phyloP scores from a whole-genome alignment of 2,329 filamentous ascomycete genomes.

The Mariannaea sp. region DNA sequence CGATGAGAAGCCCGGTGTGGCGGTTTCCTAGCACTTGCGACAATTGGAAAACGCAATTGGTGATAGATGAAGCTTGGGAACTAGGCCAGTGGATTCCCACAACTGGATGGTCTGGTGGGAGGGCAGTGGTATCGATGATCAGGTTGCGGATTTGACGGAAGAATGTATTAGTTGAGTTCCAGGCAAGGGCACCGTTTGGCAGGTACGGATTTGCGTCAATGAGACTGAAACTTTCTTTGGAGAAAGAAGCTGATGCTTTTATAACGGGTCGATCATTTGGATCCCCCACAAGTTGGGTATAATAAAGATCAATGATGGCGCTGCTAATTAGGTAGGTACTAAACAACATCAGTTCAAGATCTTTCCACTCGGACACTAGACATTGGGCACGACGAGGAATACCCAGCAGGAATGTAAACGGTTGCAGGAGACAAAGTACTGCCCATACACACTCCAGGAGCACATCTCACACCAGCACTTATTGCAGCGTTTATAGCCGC shows the following conservation, averaged over 20 bases:
- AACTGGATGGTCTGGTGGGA: constrained; percentile 51
- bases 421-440: constrained; percentile 45
- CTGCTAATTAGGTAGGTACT: constrained; percentile 71
- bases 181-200: constrained; percentile 47
- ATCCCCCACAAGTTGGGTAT: constrained; percentile 78
- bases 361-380: constrained; percentile 20
- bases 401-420: constrained; percentile 47
- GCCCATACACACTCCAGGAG: constrained; percentile 35
- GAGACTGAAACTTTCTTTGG: constrained; percentile 46
- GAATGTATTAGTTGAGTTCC: constrained; percentile 62
- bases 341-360: constrained; percentile 10
- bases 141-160: constrained; percentile 64
- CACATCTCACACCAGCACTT: constrained; percentile 32
- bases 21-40: constrained; percentile 51
- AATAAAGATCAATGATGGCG: constrained; percentile 77
- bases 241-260: constrained; percentile 57
- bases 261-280: constrained; percentile 61
- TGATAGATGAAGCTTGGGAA: constrained; percentile 64
- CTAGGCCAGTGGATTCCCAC: constrained; percentile 71
- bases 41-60: constrained; percentile 62
- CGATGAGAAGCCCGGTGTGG: constrained; percentile 65
- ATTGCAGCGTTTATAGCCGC: constrained; percentile 39
- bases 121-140: constrained; percentile 57
- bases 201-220: constrained; percentile 56
- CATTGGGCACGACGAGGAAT: constrained; percentile 2